Evolutionary conservation across 495 filamentous ascomycete species (phyloP).

Genomic region (Penicillium crystallinum): DNA sequence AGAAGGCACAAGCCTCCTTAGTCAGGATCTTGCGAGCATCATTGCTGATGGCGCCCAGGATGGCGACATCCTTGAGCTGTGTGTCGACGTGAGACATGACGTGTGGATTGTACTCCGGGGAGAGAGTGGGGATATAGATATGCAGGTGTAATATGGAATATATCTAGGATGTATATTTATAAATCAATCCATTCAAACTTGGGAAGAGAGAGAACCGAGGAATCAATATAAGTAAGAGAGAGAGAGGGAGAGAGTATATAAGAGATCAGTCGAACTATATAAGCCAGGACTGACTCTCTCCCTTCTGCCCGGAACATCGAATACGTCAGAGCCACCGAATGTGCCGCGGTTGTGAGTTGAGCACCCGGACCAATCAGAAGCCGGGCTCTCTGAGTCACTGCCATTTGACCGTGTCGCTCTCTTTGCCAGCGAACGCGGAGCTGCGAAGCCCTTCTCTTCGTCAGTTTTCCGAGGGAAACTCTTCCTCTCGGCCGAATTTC

Average conservation of each 20-base stretch:
- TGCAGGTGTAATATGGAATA: background rate
- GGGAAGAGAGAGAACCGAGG: background rate
- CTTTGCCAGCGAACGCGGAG: background rate
- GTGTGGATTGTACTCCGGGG: background rate
- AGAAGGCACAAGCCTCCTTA: slow-evolving; percentile 85
- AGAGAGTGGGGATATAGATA: background rate
- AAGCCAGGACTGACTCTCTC: too few relatives aligned
- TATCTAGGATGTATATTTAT: too few relatives aligned
- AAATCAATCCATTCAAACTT: background rate
- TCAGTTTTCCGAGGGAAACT: slow-evolving; percentile 37
- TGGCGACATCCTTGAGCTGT: slow-evolving; percentile 81
- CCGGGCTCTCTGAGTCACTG: background rate
- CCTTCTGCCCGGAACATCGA: slow-evolving; percentile 14
- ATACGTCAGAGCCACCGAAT: slow-evolving; percentile 33
- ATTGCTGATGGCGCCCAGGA: slow-evolving; percentile 73
- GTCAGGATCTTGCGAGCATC: slow-evolving; percentile 85
- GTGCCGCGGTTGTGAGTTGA: slow-evolving; percentile 32
- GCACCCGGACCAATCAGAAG: slow-evolving; percentile 12
- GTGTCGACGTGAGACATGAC: slow-evolving; percentile 67
- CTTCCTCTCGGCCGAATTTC: slow-evolving; percentile 34
- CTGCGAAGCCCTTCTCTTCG: too few relatives aligned
- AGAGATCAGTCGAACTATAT: too few relatives aligned
- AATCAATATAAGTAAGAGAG: slow-evolving; percentile 2
- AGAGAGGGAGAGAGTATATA: too few relatives aligned
- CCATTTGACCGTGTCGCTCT: slow-evolving; percentile 1